Conservation (phyloP, 1,139 yeast species). For the Debaryomyces udenii region DNA sequence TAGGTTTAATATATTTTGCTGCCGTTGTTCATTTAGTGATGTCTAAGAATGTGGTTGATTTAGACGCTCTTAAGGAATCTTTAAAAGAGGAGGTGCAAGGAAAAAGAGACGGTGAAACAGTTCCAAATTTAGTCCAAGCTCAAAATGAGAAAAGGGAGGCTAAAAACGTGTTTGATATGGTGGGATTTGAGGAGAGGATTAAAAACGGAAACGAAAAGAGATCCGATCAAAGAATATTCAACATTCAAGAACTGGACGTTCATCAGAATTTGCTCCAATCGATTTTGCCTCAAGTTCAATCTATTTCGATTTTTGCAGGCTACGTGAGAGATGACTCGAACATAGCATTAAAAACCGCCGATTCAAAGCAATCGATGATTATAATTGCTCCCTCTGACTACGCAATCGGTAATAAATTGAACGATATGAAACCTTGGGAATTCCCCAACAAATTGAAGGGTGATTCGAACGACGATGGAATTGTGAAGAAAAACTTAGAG, state of each 20-base stretch:
- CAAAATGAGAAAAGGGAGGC: slow-evolving; percentile 19
- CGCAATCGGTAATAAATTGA: slow-evolving; percentile 44
- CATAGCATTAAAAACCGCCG: slow-evolving; percentile 45
- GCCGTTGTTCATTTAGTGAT: neutral
- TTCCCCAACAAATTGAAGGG: slow-evolving; percentile 52
- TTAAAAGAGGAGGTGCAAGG: slow-evolving; percentile 40
- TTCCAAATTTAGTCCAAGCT: slow-evolving; percentile 14
- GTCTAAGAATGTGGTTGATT: slow-evolving; percentile 5
- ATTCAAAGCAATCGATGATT: slow-evolving; percentile 38
- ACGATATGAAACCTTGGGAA: slow-evolving; percentile 66
- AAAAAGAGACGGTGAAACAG: slow-evolving; percentile 20
- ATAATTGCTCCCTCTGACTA: slow-evolving; percentile 64
- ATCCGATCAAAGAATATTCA: slow-evolving; percentile 12
- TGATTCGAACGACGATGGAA: slow-evolving; percentile 42
- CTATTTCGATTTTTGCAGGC: slow-evolving; percentile 55
- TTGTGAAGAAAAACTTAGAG: slow-evolving; percentile 48
- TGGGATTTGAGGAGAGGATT: slow-evolving; percentile 14
- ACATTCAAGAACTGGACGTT: slow-evolving; percentile 9
- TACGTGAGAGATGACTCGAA: slow-evolving; percentile 57
- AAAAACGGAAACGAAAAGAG: slow-evolving; percentile 13
- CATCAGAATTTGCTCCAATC: slow-evolving; percentile 28
- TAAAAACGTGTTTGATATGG: slow-evolving; percentile 26
- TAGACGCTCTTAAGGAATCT: slow-evolving; percentile 12
- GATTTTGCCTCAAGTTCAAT: slow-evolving; percentile 46
- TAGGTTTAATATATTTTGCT: neutral